phyloP scores from a whole-genome alignment of 305 asterid species.

The Fraxinus greggii region DNA sequence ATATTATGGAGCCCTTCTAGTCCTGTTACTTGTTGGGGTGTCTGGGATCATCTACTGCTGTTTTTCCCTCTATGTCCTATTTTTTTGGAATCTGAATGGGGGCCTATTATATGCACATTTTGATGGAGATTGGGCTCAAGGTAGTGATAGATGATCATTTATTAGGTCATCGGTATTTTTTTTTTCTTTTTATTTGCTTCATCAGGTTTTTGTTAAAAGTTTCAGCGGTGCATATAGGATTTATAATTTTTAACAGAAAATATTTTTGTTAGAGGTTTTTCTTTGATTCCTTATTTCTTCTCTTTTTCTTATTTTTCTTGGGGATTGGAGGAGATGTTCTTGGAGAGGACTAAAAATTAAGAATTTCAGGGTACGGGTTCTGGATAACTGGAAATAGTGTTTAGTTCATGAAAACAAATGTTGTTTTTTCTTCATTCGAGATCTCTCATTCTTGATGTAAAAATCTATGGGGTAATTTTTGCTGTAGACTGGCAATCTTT shows the following conservation, averaged over 20 bases:
- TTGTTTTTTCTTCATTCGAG: not conserved
- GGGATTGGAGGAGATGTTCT: not conserved
- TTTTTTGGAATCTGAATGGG: not conserved
- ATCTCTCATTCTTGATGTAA: slow-evolving; percentile 1
- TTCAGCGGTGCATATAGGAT: not conserved
- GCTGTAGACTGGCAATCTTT: slow-evolving; percentile 13
- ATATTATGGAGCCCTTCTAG: not conserved
- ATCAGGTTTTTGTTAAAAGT: not conserved
- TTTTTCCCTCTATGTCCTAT: not conserved
- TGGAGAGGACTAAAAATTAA: not conserved
- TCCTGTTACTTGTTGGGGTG: not conserved
- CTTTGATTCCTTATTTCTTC: too few species aligned
- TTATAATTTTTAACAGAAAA: not conserved
- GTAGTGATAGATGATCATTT: not conserved
- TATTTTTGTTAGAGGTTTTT: not conserved
- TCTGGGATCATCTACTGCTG: slow-evolving; percentile 16
- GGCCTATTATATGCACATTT: slow-evolving; percentile 7
- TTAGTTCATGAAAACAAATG: not conserved
- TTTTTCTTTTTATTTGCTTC: not conserved
- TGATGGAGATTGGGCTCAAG: not conserved
- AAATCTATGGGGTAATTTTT: not conserved
- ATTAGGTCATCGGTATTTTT: not conserved
- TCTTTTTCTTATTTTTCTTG: not conserved
- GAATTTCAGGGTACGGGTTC: too few species aligned
- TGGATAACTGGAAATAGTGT: not conserved